Evolutionary conservation across 1,284 basidiomycete genomes (phyloP).

Genomic region (Apiotrichum domesticum): DNA sequence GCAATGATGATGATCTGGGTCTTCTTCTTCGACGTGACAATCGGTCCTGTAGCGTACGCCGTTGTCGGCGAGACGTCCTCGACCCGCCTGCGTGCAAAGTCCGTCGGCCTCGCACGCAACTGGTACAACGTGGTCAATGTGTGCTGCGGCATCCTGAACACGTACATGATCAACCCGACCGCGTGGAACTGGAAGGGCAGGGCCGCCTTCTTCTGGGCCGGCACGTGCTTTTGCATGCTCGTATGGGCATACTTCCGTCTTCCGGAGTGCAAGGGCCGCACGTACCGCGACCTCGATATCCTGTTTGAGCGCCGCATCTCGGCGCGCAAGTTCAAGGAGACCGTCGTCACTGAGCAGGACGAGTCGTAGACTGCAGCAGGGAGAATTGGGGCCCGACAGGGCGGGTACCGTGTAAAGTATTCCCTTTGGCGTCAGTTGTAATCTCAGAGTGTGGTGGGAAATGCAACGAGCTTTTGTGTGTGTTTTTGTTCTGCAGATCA

Average conservation of each 20-base stretch:
- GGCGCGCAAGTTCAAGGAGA: slow-evolving; percentile 42
- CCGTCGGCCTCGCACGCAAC: slow-evolving; percentile 49
- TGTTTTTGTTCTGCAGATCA: no score
- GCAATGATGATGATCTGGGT: slow-evolving; percentile 23
- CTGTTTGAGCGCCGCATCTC: slow-evolving; percentile 40
- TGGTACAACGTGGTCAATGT: slow-evolving; percentile 42
- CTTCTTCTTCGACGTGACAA: slow-evolving; percentile 26
- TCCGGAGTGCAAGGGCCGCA: slow-evolving; percentile 36
- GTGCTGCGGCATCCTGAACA: slow-evolving; percentile 11
- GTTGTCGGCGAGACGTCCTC: slow-evolving; percentile 47
- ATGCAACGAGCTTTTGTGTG: no score
- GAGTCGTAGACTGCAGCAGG: no score
- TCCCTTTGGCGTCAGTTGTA: no score
- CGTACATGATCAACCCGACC: slow-evolving; percentile 19
- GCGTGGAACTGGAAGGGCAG: slow-evolving; percentile 26
- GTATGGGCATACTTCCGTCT: slow-evolving; percentile 24
- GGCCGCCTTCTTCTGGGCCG: slow-evolving; percentile 46
- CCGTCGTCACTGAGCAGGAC: slow-evolving; percentile 23
- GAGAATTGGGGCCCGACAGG: no score
- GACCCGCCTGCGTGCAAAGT: slow-evolving; percentile 49
- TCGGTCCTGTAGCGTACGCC: slow-evolving; percentile 33
- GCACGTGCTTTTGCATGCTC: slow-evolving; percentile 17
- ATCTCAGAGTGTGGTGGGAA: no score
- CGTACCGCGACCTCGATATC: slow-evolving; percentile 46
- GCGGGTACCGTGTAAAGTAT: no score